Evolutionary conservation across 257 asterid genomes (phyloP).

Genomic region (Coffea canephora): DNA sequence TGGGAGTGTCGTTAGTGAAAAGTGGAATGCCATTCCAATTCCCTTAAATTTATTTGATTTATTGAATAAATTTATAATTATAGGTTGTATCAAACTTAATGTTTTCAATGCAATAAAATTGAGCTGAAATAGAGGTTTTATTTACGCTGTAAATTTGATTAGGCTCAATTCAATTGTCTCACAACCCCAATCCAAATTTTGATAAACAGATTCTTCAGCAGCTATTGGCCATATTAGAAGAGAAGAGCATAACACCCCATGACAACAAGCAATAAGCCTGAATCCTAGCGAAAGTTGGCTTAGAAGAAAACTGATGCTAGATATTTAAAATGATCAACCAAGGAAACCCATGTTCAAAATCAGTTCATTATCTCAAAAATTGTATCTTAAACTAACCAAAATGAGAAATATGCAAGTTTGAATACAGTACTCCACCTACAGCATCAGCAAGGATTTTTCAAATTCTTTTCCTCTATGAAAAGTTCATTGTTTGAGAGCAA

Average conservation of each 20-base stretch:
- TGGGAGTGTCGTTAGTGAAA: no score
- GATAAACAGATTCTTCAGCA: no score
- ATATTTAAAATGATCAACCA: not conserved
- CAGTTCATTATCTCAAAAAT: not conserved
- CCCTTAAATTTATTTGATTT: no score
- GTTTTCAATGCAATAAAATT: no score
- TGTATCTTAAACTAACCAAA: not conserved
- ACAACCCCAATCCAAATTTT: no score
- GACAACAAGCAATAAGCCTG: not conserved
- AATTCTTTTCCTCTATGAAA: not conserved
- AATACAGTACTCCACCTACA: not conserved
- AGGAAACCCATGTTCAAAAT: not conserved
- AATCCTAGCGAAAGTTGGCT: not conserved
- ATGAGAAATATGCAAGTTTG: not conserved
- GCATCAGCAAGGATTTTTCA: not conserved
- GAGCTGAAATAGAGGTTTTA: no score
- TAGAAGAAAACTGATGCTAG: not conserved
- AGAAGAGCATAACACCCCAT: not conserved
- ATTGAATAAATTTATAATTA: no score
- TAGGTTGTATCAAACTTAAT: no score
- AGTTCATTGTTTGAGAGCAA: not conserved
- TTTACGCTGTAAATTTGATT: no score
- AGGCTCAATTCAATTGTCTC: no score
- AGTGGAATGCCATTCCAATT: no score
- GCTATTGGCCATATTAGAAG: no score